Conservation (phyloP, 345 rosid species). For the Anastatica hierochuntica region DNA sequence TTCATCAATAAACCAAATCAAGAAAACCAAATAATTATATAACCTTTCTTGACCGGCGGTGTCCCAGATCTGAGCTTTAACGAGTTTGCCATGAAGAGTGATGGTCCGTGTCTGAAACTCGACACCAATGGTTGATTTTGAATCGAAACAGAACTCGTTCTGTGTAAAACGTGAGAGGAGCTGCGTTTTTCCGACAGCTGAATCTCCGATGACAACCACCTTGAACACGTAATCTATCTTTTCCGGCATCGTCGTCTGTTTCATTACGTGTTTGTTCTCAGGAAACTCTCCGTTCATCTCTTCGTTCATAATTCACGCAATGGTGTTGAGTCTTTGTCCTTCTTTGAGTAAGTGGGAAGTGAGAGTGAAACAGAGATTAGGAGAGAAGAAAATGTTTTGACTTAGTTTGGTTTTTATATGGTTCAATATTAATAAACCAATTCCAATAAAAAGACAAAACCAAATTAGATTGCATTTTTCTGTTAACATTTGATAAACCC, state of each 20-base stretch:
- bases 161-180: slow-evolving; percentile 63
- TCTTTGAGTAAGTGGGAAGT: slow-evolving; percentile 19
- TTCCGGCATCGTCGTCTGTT: slow-evolving; percentile 25
- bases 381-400: not conserved
- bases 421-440: not conserved
- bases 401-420: not conserved
- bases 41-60: slow-evolving; percentile 96
- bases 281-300: slow-evolving; percentile 50
- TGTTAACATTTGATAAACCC: too few species aligned
- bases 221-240: slow-evolving; percentile 67
- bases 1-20: not conserved
- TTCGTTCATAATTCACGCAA: slow-evolving; percentile 34
- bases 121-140: slow-evolving; percentile 80
- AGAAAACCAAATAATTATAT: not conserved
- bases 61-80: slow-evolving; percentile 97
- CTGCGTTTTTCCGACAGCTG: slow-evolving; percentile 79
- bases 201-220: slow-evolving; percentile 77
- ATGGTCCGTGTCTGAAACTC: slow-evolving; percentile 76
- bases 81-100: slow-evolving; percentile 45
- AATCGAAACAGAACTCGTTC: slow-evolving; percentile 58
- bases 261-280: slow-evolving; percentile 17
- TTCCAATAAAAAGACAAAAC: not conserved
- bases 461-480: too few species aligned
- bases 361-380: slow-evolving; percentile 18
- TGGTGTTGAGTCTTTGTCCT: not conserved